Evolutionary conservation across 805 yeast genomes (phyloP), one percentile per base, ranked within the genome.

Genomic region (Kazachstania psychrophila): DNA sequence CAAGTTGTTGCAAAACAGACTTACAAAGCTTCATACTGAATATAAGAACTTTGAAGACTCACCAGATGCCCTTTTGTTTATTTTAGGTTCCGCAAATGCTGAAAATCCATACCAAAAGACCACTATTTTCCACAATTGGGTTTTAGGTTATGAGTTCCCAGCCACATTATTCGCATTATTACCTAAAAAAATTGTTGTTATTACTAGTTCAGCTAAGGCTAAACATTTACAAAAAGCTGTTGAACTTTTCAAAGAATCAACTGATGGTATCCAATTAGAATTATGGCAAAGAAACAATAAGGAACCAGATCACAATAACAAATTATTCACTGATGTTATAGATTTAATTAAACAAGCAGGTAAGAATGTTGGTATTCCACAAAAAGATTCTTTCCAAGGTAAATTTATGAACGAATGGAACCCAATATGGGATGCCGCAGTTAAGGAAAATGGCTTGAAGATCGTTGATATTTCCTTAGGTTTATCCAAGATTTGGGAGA

Each of bases 121-220:
- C 10, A 78, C 94, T 1, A 79, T 82, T 31, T 61, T 88, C 32
- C 96, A 88, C 57, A 81, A 77, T 36, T 89, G 97, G 97, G 65
- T 89, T 37, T 64, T 89, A 33, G 95, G 96, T 4, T 89, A 88
- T 57, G 97, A 92, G 57, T 89, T 89, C 54, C 94, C 95, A n/a
- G 92, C 92, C 34, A 87, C 96, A 2, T 77, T 77, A 22, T 61
- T 89, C 36, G 75, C 70, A 34, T 62, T 88, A 40, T 72, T 82
- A 3, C 68, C 70, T 37, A 73, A 71, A 26, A 75, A 74, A 45
- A 65, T 76, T 26, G 59, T 75, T 4, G 65, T 89, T 37, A 68
- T 88, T 40, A 88, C 96, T 0, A 78, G 89, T 22, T 79, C 77
- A 33, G 85, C 85, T 6, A 89, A 89, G 61, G 86, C 94, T 28